Evolutionary conservation across 164 flowering plant genomes (phyloP), one percentile per base, ranked within the genome.

Genomic region (Macadamia integrifolia): DNA sequence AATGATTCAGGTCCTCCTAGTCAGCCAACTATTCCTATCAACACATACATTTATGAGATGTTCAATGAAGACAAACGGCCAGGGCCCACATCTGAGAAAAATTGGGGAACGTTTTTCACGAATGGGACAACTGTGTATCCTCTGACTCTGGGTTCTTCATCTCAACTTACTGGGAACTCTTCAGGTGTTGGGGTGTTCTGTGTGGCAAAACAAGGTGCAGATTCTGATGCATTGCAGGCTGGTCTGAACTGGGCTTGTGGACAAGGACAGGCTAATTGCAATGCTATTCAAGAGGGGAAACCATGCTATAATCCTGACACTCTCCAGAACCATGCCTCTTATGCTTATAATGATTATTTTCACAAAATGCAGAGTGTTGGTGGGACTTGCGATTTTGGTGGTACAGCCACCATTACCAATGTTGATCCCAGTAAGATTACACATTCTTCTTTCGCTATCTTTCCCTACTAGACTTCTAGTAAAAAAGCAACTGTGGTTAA

Each of bases 231-330:
- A 69, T 72, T 94, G 81, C 73, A 80, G 72, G 77, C 71, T 30
- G 97, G 95, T 11, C 44, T 94, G 65, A 84, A 87, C 72, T 94
- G 97, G 97, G 97, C 99, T 69, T 94, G 99, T 80, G 95, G 97
- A 32, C 85, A 73, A 62, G 97, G 95, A 23, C 78, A 72, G 71
- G 95, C 92, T 31, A 85, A 88, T 68, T 94, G 97, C 73, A 61
- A 71, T 30, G 86, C 93, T 3, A 85, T 94, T 76, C 97, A 92
- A 74, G 61, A 60, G 1, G 95, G 97, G 62, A 78, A 79, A 73
- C 84, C 88, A 0, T 94, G 99, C 67, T 92, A 78, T 77, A 64
- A 72, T 7, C 97, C 94, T 11, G 63, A 87, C 73, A 84, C 78
- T 32, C 30, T 82, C 48, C 71, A 72, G 55, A 83, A 79, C 65